A percentile compares a stretch with the other conserved stretches of the same genome.
phyloP scores from a whole-genome alignment of 2,329 filamentous ascomycete species.

The Sporothrix phasma region DNA sequence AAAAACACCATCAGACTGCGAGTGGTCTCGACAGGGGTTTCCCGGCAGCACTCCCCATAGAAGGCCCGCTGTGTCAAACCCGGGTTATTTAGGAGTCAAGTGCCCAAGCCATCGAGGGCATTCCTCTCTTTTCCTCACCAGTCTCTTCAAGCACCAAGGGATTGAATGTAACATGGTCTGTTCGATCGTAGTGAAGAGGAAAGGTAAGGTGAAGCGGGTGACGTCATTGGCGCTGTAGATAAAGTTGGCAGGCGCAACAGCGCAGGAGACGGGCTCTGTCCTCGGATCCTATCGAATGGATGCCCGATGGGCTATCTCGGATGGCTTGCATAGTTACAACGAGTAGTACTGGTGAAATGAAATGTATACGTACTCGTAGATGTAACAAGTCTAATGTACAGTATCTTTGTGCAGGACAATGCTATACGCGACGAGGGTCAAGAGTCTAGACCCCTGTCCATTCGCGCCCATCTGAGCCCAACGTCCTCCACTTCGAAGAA shows the following conservation, averaged over 20 bases:
- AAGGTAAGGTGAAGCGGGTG: background rate
- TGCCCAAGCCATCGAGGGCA: too few species aligned
- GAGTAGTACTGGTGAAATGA: background rate
- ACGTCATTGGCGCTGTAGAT: conserved; percentile 8
- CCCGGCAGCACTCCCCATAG: too few species aligned
- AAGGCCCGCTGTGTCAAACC: too few species aligned
- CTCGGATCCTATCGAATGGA: background rate
- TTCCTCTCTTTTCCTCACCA: too few species aligned
- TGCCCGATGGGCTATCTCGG: background rate
- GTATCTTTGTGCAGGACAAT: too few species aligned
- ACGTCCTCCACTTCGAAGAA: background rate
- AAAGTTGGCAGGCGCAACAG: background rate
- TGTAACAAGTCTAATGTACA: background rate
- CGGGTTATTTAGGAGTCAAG: too few species aligned
- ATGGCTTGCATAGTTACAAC: background rate
- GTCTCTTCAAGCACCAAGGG: background rate
- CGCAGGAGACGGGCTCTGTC: background rate
- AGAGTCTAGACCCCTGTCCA: background rate
- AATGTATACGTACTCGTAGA: too few species aligned
- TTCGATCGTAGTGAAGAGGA: background rate
- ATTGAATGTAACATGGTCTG: background rate
- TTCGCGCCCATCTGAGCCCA: background rate
- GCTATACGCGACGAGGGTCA: too few species aligned
- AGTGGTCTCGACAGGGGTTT: too few species aligned
- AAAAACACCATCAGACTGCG: background rate